phyloP scores from a whole-genome alignment of 495 filamentous ascomycete species.

The Hypomontagnella monticulosa region DNA sequence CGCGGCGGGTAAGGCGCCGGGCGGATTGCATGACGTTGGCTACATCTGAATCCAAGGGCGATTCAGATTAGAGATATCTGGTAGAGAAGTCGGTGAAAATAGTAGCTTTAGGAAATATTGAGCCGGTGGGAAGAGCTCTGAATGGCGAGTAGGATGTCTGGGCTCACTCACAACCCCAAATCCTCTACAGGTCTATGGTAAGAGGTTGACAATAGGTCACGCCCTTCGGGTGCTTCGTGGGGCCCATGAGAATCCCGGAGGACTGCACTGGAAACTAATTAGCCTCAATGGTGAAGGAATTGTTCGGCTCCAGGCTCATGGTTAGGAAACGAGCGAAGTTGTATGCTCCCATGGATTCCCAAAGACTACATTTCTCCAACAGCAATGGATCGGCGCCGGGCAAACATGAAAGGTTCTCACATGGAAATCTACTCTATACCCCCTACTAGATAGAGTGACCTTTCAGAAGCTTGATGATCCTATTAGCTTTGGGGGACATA shows the following conservation, averaged over 20 bases:
- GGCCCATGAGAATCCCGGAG: not conserved
- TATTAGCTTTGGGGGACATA: not conserved
- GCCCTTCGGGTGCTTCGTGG: not conserved
- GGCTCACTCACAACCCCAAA: not conserved
- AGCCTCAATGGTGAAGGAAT: not conserved
- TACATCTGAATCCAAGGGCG: not conserved
- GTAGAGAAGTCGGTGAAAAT: constrained; percentile 2
- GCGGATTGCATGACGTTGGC: not conserved
- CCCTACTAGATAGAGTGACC: not conserved
- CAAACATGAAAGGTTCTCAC: not conserved
- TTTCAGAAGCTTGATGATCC: constrained; percentile 23
- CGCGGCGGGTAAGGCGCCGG: no score
- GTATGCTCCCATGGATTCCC: constrained; percentile 11
- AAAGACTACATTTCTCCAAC: not conserved
- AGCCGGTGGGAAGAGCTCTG: not conserved
- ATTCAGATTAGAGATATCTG: not conserved
- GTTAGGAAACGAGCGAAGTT: not conserved
- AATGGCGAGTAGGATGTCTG: not conserved
- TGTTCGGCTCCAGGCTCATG: not conserved
- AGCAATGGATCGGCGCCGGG: not conserved
- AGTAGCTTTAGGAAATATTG: not conserved
- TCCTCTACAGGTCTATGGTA: not conserved
- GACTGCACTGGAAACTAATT: not conserved
- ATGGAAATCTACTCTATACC: not conserved
- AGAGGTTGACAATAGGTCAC: constrained; percentile 3